Evolutionary conservation across 2,329 filamentous ascomycete species (phyloP).

Genomic region (Didymella arachidicola): DNA sequence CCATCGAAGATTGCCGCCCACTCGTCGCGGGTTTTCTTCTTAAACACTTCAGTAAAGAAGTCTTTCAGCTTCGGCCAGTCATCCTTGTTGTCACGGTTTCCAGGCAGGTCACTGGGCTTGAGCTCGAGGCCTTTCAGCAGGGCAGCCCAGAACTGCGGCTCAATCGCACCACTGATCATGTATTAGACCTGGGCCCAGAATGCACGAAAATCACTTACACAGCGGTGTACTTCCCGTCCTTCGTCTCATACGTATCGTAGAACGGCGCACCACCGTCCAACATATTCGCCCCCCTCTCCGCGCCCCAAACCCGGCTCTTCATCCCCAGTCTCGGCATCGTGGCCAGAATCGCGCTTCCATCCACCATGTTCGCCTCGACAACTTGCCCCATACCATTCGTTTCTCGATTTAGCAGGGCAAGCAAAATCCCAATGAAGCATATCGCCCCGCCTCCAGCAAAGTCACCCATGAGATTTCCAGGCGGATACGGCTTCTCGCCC

Average conservation of each 20-base stretch:
- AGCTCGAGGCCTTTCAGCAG: slow-evolving; percentile 74
- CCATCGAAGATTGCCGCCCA: slow-evolving; percentile 91
- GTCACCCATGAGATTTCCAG: slow-evolving; percentile 85
- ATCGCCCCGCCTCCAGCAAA: slow-evolving; percentile 89
- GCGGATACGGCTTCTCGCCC: slow-evolving; percentile 75
- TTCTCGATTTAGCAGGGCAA: slow-evolving; percentile 75
- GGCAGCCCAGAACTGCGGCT: slow-evolving; percentile 81
- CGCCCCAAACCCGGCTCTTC: slow-evolving; percentile 69
- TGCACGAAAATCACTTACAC: slow-evolving; percentile 57
- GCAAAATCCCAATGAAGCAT: slow-evolving; percentile 80
- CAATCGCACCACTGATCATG: slow-evolving; percentile 71
- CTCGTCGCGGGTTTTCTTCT: slow-evolving; percentile 72
- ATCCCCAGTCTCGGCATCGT: slow-evolving; percentile 76
- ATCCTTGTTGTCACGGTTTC: slow-evolving; percentile 64
- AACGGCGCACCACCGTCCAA: slow-evolving; percentile 87
- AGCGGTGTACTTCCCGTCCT: slow-evolving; percentile 79
- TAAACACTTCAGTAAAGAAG: slow-evolving; percentile 71
- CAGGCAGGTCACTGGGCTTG: slow-evolving; percentile 53
- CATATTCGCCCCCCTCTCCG: slow-evolving; percentile 74
- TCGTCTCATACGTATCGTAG: slow-evolving; percentile 88
- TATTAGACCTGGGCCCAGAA: slow-evolving; percentile 9
- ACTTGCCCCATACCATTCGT: slow-evolving; percentile 78
- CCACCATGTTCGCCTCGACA: slow-evolving; percentile 97
- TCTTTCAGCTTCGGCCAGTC: slow-evolving; percentile 73
- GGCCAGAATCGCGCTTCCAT: slow-evolving; percentile 80